Base-by-base conservation (phyloP, 2,329 filamentous ascomycete genomes). In the Aaosphaeria pasadenensis region DNA sequence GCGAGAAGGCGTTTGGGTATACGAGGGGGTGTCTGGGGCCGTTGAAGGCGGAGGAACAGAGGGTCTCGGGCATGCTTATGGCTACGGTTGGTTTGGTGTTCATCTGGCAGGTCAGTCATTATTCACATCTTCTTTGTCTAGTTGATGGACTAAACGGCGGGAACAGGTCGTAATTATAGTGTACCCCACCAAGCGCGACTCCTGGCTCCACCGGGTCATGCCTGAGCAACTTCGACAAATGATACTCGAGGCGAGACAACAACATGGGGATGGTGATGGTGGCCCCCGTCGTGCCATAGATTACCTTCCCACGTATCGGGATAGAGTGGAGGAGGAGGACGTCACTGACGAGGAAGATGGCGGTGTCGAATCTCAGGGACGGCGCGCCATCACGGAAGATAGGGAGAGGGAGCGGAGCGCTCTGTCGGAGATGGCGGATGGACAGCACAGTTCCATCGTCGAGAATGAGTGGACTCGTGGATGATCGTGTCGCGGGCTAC, bases 41-140 rank as follows among this genome's bases (percentile, higher is more conserved):
- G 0, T 88, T 85, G 85, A 76, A 72, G n/a, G 68, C 63, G 29
- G 74, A 78, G 39, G 74, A 85, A 64, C 76, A 78, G 60, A 71
- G 69, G 5, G 75, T 76, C 30, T 77, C 82, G 0, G 79, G 80
- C 0, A 58, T 84, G 17, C 73, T 84, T 36, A 73, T 88, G 43
- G 74, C 70, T 0, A 76, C 85, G 5, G 63, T 69, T 1, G 59
- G 55, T 5, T 46, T 69, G 45, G 65, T 70, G 2, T 63, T 67
- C 32, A 13, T 69, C 6, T 70, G 67, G 62, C 62, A 67, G 62
- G 64, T 62, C 39, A 30, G 63, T 50, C 2, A 24, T 28, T 7
- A 11, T 32, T 9, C n/a, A 9, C 43, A 32, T 47, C 13, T 29
- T 32, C 7, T 17, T 9, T 17, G 11, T 6, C 36, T 3, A 6